Percentiles rank a stretch among this genome's conserved stretches.
These are phyloP conservation scores for Nigrospora sphaerica DNA, from an alignment of 2,329 filamentous ascomycete genomes.

Conservation along the genomic window DNA sequence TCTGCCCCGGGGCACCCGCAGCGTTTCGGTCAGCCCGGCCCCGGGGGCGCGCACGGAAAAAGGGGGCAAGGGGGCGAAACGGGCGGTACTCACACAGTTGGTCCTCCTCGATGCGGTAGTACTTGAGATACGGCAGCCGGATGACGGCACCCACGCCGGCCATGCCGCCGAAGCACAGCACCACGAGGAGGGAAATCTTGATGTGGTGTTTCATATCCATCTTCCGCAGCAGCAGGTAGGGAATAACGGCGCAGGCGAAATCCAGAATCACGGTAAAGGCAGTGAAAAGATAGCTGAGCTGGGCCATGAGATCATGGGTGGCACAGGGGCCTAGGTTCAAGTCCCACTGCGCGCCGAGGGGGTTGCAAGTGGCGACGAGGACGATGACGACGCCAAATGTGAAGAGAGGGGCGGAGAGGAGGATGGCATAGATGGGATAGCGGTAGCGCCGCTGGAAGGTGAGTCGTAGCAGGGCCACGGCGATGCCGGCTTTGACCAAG, in stretches of 20 bases:
- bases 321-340: neutral
- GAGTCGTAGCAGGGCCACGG: conserved; percentile 1
- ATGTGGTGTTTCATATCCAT: neutral
- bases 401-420: neutral
- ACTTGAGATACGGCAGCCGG: conserved; percentile 2
- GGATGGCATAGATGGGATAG: neutral
- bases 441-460: conserved; percentile 1
- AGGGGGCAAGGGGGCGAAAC: no score
- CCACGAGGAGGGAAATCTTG: neutral
- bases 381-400: neutral
- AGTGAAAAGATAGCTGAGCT: neutral
- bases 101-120: neutral
- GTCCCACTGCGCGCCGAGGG: neutral
- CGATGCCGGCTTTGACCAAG: conserved; percentile 3
- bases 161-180: conserved; percentile 1
- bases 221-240: neutral
- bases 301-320: neutral
- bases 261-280: neutral
- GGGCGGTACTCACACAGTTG: conserved; percentile 1
- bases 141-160: conserved; percentile 1
- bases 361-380: neutral
- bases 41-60: neutral
- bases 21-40: neutral
- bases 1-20: neutral
- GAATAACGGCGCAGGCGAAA: conserved; percentile 1